These are phyloP conservation scores for Ceratocystis lukuohia DNA, from an alignment of 2,329 filamentous ascomycete species.

Conservation along the genomic window DNA sequence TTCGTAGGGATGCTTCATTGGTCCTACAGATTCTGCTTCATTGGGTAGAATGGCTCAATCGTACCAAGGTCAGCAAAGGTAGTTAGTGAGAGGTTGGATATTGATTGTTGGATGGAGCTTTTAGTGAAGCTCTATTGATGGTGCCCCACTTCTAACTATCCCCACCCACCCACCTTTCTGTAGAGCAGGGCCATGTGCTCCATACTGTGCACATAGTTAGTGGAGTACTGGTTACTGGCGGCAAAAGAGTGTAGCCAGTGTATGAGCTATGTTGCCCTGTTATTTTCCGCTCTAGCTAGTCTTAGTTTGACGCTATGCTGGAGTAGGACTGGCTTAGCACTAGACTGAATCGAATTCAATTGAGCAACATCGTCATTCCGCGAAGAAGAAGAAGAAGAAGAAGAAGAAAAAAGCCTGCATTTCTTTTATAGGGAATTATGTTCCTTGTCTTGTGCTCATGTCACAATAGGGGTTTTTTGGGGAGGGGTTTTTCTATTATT, in stretches of 20 bases:
- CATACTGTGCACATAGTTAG: not conserved
- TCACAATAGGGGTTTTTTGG: not conserved
- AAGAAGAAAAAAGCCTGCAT: not conserved
- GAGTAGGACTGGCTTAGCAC: not conserved
- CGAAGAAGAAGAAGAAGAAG: not conserved
- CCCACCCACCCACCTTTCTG: not conserved
- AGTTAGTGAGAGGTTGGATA: no score
- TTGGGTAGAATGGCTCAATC: no score
- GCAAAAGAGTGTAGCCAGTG: not conserved
- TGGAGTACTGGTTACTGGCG: not conserved
- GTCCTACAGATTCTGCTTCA: no score
- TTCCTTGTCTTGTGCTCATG: not conserved
- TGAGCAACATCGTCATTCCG: not conserved
- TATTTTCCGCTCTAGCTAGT: not conserved
- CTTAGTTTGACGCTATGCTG: not conserved
- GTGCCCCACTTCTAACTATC: not conserved
- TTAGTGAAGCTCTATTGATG: not conserved
- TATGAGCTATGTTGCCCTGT: not conserved
- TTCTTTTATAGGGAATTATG: not conserved
- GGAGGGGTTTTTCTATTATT: not conserved
- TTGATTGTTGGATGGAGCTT: not conserved
- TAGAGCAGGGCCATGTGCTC: not conserved
- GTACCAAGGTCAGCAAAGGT: no score
- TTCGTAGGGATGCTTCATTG: not conserved
- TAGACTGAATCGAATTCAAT: not conserved